phyloP scores from a whole-genome alignment of 192 early-diverging fungal species.

The Linnemannia exigua region DNA sequence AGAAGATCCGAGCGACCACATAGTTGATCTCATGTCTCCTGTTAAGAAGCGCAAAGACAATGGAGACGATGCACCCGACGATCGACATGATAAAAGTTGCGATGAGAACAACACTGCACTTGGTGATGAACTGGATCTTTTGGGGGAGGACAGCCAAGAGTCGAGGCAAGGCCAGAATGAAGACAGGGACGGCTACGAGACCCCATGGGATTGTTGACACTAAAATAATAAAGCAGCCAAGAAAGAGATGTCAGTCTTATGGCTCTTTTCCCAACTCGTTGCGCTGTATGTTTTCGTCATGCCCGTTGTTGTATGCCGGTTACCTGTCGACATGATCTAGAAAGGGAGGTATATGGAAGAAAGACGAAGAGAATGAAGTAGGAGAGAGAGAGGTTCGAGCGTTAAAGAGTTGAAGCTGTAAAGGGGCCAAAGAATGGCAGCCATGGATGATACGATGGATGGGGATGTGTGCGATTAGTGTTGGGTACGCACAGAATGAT shows the following conservation, averaged over 20 bases:
- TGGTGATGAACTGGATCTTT: conserved; percentile 26
- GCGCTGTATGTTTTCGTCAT: background rate
- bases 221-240: background rate
- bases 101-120: conserved; percentile 32
- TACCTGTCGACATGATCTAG: background rate
- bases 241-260: background rate
- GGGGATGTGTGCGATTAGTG: too few relatives aligned
- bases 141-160: conserved; percentile 18
- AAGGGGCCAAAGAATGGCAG: background rate
- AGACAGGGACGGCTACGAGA: background rate
- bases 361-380: background rate
- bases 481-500: background rate
- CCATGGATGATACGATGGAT: background rate
- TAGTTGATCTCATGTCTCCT: conserved; percentile 69
- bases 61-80: conserved; percentile 62
- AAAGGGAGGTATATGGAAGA: background rate
- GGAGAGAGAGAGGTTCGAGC: background rate
- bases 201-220: conserved; percentile 1
- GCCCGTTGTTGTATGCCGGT: background rate
- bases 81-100: conserved; percentile 56
- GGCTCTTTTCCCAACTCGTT: background rate
- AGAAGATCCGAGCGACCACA: conserved; percentile 68
- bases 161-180: conserved; percentile 12
- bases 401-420: background rate
- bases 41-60: conserved; percentile 67